Conservation (phyloP, 805 yeast genomes). For the Saccharomycopsis amapae region DNA sequence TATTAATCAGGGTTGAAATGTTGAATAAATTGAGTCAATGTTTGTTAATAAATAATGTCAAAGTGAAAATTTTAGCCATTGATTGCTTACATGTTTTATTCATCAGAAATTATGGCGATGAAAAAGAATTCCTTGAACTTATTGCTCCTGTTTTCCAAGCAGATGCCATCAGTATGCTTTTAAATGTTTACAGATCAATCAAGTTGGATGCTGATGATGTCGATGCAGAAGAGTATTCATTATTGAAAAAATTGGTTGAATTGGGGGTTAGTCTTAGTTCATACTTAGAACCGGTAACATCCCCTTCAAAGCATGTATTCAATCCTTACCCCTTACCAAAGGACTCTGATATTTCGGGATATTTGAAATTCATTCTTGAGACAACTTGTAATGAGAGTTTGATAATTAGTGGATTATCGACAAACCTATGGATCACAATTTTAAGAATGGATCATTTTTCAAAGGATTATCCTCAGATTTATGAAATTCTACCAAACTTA, state of each 20-base stretch:
- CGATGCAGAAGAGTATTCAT: slow-evolving; percentile 73
- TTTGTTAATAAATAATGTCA: slow-evolving; percentile 51
- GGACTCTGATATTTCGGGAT: slow-evolving; percentile 56
- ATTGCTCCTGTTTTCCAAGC: slow-evolving; percentile 71
- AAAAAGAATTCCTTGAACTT: slow-evolving; percentile 66
- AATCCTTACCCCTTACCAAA: slow-evolving; percentile 34
- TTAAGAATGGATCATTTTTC: slow-evolving; percentile 72
- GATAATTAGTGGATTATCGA: slow-evolving; percentile 81
- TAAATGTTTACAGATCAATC: slow-evolving; percentile 50
- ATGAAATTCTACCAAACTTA: slow-evolving; percentile 52
- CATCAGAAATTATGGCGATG: slow-evolving; percentile 63
- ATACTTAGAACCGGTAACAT: slow-evolving; percentile 46
- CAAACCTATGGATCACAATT: slow-evolving; percentile 92
- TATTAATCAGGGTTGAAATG: slow-evolving; percentile 60
- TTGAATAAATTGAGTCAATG: slow-evolving; percentile 56
- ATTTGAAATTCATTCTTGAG: slow-evolving; percentile 64
- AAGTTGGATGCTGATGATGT: slow-evolving; percentile 59
- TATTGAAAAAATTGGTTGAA: slow-evolving; percentile 85
- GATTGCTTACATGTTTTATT: slow-evolving; percentile 87
- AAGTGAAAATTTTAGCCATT: slow-evolving; percentile 72
- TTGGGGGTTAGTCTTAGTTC: slow-evolving; percentile 85
- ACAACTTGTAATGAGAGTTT: slow-evolving; percentile 82
- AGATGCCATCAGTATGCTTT: slow-evolving; percentile 65
- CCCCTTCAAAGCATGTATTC: slow-evolving; percentile 26
- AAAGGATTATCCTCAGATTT: slow-evolving; percentile 13